Base-by-base conservation (phyloP, 2,329 filamentous ascomycete genomes). In the Aspergillus fumigatus region DNA sequence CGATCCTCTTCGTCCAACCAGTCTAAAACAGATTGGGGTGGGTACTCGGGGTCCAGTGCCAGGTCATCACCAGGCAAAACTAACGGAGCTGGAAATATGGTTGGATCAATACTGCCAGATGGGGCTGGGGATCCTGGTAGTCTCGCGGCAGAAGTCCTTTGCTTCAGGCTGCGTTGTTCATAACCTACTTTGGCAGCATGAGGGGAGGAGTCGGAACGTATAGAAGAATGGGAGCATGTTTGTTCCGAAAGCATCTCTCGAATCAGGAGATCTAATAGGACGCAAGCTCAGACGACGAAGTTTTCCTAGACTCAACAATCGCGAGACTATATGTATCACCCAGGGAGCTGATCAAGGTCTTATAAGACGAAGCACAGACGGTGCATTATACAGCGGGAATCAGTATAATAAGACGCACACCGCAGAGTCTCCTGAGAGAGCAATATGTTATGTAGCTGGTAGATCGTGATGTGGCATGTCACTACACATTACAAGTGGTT, bases 11-110 rank as follows among this genome's bases (percentile, higher is more conserved):
- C 70, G 0, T 74, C 62, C 1, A 76, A 59, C 83, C 84, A 88
- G 0, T 76, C 75, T 27, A 75, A 73, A 45, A 84, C 72, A 41
- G 75, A 81, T 59, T 88, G 85, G 0, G 79, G 70, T 1, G 77
- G 73, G 41, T 75, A 77, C 4, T 79, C 72, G 1, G 82, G 80
- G 41, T 87, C 80, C 35, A 76, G 69, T 0, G 80, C 78, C 1
- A 89, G 74, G 21, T 83, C 82, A 64, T 88, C 85, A 2, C 74
- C 77, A 0, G 86, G 85, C 0, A 88, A 71, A 0, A 87, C 73
- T 5, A 88, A 66, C 0, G 85, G 84, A 0, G 75, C 82, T 0
- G 85, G 85, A 59, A 86, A 88, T 0, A 74, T 52, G 1, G 62
- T 63, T 1, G 59, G 40, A 41, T 62, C 43, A 3, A 54, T 27